A percentile compares a stretch with the other conserved stretches of the same genome.
These are phyloP conservation scores for Ganoderma sinense DNA, from an alignment of 1,284 basidiomycete species.

Conservation along the genomic window DNA sequence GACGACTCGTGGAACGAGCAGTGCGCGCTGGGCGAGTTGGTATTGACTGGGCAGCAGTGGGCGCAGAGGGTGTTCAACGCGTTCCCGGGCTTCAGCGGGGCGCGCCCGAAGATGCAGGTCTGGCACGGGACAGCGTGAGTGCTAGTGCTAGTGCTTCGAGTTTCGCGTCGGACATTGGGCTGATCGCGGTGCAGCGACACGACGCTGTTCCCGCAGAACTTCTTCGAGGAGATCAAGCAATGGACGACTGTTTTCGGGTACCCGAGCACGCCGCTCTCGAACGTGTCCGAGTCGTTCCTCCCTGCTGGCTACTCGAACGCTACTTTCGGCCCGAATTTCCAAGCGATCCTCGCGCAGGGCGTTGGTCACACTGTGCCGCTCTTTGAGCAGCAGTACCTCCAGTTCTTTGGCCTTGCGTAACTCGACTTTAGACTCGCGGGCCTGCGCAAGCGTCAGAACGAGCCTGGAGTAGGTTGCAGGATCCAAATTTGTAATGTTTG, in stretches of 20 bases:
- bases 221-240: conserved; percentile 51
- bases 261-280: conserved; percentile 39
- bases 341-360: conserved; percentile 50
- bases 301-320: conserved; percentile 50
- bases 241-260: conserved; percentile 38
- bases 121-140: conserved; percentile 62
- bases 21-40: conserved; percentile 48
- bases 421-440: background rate
- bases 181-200: conserved; percentile 45
- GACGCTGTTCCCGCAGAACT: conserved; percentile 59
- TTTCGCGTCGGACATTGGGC: background rate
- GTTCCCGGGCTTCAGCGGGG: conserved; percentile 59
- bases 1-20: conserved; percentile 54
- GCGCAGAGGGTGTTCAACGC: conserved; percentile 52
- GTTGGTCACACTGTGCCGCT: conserved; percentile 53
- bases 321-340: conserved; percentile 54
- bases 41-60: conserved; percentile 57
- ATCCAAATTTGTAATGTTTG: no score
- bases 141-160: background rate
- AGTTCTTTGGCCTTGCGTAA: conserved; percentile 29
- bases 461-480: background rate
- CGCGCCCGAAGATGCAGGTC: conserved; percentile 58
- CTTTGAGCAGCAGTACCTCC: conserved; percentile 27
- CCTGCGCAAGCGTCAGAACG: background rate
- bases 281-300: conserved; percentile 46